phyloP scores from a whole-genome alignment of 2,329 filamentous ascomycete genomes.

The Botrytis aclada region DNA sequence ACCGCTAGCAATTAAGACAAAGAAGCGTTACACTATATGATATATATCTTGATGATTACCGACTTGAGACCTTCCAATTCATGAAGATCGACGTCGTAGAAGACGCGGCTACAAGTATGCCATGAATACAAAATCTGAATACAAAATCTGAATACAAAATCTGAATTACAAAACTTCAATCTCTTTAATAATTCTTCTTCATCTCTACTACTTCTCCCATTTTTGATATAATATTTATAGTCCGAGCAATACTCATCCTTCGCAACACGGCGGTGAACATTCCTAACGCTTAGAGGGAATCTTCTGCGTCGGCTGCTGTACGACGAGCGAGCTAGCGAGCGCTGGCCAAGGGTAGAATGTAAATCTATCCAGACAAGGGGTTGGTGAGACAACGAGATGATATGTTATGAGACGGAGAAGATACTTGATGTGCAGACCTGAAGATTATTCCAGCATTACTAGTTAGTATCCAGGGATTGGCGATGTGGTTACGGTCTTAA shows the following conservation, averaged over 20 bases:
- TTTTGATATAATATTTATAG: not conserved
- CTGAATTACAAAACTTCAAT: not conserved
- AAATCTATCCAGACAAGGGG: too few relatives aligned
- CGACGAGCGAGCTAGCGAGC: not conserved
- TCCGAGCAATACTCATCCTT: not conserved
- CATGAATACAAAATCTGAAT: rapidly evolving
- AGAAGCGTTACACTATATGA: not conserved
- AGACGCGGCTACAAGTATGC: not conserved
- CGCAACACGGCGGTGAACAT: not conserved
- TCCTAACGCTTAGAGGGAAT: not conserved
- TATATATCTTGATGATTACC: not conserved
- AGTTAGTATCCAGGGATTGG: not conserved
- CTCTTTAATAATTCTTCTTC: not conserved
- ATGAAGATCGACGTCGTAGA: not conserved
- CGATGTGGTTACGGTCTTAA: not conserved
- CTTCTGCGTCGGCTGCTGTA: not conserved
- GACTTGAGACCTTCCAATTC: too few relatives aligned
- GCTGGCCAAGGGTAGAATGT: too few relatives aligned
- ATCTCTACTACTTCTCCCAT: not conserved
- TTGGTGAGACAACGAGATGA: not conserved
- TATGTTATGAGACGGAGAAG: not conserved
- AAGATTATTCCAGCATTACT: too few relatives aligned
- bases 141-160: not conserved
- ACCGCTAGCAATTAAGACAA: not conserved
- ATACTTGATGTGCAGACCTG: not conserved